These are phyloP conservation scores for Boletus bicolor DNA, from an alignment of 768 basidiomycete species.

Conservation along the genomic window DNA sequence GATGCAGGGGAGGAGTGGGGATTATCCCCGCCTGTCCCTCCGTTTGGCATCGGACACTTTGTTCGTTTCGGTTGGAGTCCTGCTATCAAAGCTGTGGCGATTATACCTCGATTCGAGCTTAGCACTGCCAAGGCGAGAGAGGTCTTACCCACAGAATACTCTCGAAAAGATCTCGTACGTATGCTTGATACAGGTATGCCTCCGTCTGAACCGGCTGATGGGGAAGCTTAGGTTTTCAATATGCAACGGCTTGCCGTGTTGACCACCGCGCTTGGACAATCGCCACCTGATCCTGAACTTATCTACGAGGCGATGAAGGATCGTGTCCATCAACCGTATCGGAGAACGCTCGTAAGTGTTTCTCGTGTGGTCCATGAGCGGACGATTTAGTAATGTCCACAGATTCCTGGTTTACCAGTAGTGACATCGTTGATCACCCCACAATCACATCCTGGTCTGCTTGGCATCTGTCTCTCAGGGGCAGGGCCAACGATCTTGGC, in stretches of 20 bases:
- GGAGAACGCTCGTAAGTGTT: constrained; percentile 70
- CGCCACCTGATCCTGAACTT: constrained; percentile 91
- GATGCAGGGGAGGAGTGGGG: constrained; percentile 95
- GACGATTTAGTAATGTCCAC: background rate
- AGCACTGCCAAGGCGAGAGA: constrained; percentile 93
- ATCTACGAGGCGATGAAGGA: constrained; percentile 99
- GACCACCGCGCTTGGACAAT: constrained; percentile 86
- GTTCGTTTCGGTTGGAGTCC: constrained; percentile 85
- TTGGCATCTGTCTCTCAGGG: constrained; percentile 96
- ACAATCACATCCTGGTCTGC: constrained; percentile 83
- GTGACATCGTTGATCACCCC: constrained; percentile 90
- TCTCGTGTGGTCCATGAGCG: background rate
- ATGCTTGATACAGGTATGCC: background rate
- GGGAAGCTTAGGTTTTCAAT: constrained; percentile 81
- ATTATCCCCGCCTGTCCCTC: constrained; percentile 80
- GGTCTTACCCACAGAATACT: constrained; percentile 81
- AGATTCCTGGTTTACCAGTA: constrained; percentile 96
- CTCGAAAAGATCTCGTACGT: constrained; percentile 82
- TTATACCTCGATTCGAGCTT: constrained; percentile 93
- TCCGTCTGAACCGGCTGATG: background rate
- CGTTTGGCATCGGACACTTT: constrained; percentile 89
- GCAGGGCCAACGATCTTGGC: constrained; percentile 98
- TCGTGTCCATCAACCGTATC: constrained; percentile 94
- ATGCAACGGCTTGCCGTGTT: constrained; percentile 94
- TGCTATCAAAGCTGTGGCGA: constrained; percentile 86